Base-by-base conservation (phyloP, 2,329 filamentous ascomycete species). In the Ascochyta clinopodiicola region DNA sequence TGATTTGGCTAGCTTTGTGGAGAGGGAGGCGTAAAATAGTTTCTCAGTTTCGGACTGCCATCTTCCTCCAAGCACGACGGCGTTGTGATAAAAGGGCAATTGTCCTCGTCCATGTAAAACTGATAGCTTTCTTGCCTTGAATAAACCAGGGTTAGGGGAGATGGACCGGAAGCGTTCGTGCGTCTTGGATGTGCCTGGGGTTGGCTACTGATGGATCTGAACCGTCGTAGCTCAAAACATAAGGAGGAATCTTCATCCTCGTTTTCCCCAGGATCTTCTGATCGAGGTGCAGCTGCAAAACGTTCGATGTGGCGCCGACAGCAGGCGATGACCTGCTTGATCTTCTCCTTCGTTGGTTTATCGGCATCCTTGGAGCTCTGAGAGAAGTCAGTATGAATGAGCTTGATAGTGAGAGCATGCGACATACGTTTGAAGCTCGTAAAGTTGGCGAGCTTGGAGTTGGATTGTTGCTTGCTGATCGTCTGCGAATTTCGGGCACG, bases 101-200 rank as follows among this genome's bases (percentile, higher is more conserved):
- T 47, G 3, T 46, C 47, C n/a, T 51, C 43, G n/a, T 56, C 47
- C 46, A 51, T 56, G 10, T 56, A 56, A n/a, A 47, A 51, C 6
- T 43, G 36, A 8, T 51, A 56, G 53, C 46, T 56, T 9, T 29
- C 24, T 29, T 42, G 21, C 4, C 47, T 44, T 17, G 29, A 40
- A 12, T 22, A 8, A 3, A 15, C 15, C 17, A 37, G 2, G 24
- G 22, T 10, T 2, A 50, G 17, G 10, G 39, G 34, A 34, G 10
- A 12, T 9, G 45, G 42, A 8, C 36, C 36, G 25, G 17, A 15
- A n/a, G 29, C 29, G 17, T 6, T 36, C 15, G 40, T 42, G 19
- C 52, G 36, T 6, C 24, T 44, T 15, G 29, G 31, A 10, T 55
- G 29, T 3, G 36, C n/a, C 19, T 45, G 45, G 15, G 19, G 6